Evolutionary conservation across 768 basidiomycete genomes (phyloP).

Genomic region (Lentinus brumalis): DNA sequence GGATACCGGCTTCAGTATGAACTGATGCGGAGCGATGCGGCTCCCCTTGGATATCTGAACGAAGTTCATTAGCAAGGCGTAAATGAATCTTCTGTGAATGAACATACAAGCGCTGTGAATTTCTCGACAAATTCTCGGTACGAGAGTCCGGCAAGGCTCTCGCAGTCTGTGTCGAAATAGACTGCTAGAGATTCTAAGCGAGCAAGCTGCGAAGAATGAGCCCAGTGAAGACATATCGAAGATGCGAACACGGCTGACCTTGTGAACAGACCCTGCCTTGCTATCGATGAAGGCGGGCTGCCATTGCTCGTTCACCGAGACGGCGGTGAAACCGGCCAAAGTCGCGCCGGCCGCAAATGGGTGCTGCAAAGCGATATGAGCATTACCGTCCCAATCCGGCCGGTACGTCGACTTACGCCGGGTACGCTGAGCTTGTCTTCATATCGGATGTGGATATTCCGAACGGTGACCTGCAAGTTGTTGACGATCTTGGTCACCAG

Average conservation of each 20-base stretch:
- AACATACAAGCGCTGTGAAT: conserved; percentile 71
- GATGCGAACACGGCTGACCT: conserved; percentile 47
- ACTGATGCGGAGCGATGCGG: conserved; percentile 70
- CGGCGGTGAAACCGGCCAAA: conserved; percentile 81
- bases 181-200: conserved; percentile 84
- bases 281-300: conserved; percentile 91
- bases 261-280: conserved; percentile 83
- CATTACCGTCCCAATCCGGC: neutral
- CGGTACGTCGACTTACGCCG: conserved; percentile 55
- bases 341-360: conserved; percentile 94
- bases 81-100: neutral
- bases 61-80: neutral
- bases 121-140: conserved; percentile 66
- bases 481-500: conserved; percentile 89
- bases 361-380: conserved; percentile 52
- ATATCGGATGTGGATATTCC: conserved; percentile 94
- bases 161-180: conserved; percentile 94
- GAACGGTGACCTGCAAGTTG: conserved; percentile 93
- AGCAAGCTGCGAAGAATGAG: conserved; percentile 59
- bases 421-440: conserved; percentile 95
- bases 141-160: conserved; percentile 71
- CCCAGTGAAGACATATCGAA: neutral
- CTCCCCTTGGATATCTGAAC: conserved; percentile 54
- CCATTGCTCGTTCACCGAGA: conserved; percentile 90
- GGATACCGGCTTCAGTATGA: conserved; percentile 92